These are phyloP conservation scores for Ricinus communis DNA, from an alignment of 345 rosid species.

Conservation along the genomic window DNA sequence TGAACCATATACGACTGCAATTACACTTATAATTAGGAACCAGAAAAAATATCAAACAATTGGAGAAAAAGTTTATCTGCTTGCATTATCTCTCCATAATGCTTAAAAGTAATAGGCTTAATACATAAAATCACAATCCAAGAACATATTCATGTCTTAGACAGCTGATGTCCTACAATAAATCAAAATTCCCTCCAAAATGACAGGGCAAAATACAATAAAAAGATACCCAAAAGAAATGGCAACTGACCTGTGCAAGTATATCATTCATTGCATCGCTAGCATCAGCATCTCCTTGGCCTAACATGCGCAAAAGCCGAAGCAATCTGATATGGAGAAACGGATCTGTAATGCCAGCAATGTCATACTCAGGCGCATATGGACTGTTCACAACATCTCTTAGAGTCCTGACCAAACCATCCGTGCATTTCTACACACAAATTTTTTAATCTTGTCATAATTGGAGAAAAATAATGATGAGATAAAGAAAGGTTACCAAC, in stretches of 20 bases:
- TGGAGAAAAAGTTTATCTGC: neutral
- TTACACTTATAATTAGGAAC: neutral
- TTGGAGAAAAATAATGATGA: neutral
- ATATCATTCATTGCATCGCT: slow-evolving; percentile 98
- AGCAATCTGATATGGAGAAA: slow-evolving; percentile 98
- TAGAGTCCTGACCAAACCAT: slow-evolving; percentile 80
- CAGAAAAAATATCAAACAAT: slow-evolving; percentile 7
- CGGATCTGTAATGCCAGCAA: slow-evolving; percentile 97
- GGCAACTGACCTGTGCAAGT: slow-evolving; percentile 84
- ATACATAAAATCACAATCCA: neutral
- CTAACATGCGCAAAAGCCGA: slow-evolving; percentile 76
- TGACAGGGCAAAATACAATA: neutral
- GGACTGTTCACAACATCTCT: slow-evolving; percentile 89
- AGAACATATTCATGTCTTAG: slow-evolving; percentile 1
- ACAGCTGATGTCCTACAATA: neutral
- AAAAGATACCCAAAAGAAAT: slow-evolving; percentile 16
- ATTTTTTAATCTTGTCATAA: slow-evolving; percentile 13
- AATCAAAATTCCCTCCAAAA: slow-evolving; percentile 3
- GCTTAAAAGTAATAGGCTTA: neutral
- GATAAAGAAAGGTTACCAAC: slow-evolving; percentile 3
- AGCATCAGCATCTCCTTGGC: slow-evolving; percentile 93
- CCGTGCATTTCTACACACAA: slow-evolving; percentile 76
- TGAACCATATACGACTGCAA: neutral
- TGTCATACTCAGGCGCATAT: slow-evolving; percentile 95
- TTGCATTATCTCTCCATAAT: neutral